Conservation (phyloP, 2,329 filamentous ascomycete genomes). For the Trichoderma atroviride region DNA sequence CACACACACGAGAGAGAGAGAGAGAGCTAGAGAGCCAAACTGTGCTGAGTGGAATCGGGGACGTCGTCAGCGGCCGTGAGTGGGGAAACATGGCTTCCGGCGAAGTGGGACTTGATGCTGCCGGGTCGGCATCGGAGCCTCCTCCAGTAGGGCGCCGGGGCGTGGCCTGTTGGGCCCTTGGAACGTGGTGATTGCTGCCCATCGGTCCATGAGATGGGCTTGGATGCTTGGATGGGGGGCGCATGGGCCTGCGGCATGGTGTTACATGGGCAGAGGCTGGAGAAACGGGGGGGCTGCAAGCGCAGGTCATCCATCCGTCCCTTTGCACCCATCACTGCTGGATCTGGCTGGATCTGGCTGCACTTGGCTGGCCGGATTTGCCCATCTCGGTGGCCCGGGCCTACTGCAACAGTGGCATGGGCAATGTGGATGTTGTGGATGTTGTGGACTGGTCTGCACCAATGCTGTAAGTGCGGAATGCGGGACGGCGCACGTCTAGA, state of each 20-base stretch:
- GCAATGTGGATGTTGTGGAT: slow-evolving; percentile 21
- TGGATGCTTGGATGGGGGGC: neutral
- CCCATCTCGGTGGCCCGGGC: slow-evolving; percentile 11
- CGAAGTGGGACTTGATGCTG: slow-evolving; percentile 25
- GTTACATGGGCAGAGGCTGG: slow-evolving; percentile 14
- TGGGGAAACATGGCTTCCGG: slow-evolving; percentile 15
- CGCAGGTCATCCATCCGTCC: slow-evolving; percentile 6
- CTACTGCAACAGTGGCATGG: slow-evolving; percentile 19
- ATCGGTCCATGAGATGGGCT: neutral
- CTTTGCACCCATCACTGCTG: slow-evolving; percentile 17
- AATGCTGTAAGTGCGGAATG: slow-evolving; percentile 11
- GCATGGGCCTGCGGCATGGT: slow-evolving; percentile 10
- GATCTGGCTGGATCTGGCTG: slow-evolving; percentile 24
- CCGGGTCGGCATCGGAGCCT: slow-evolving; percentile 16
- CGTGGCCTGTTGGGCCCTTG: neutral
- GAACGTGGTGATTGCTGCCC: slow-evolving; percentile 9
- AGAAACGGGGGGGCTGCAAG: slow-evolving; percentile 15
- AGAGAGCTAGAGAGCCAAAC: neutral
- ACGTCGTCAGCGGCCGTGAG: slow-evolving; percentile 22
- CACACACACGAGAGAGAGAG: neutral
- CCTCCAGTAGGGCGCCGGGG: slow-evolving; percentile 14
- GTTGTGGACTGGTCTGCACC: slow-evolving; percentile 19
- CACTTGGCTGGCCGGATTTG: slow-evolving; percentile 6
- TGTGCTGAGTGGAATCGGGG: slow-evolving; percentile 1
- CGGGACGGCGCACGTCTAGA: slow-evolving; percentile 16